phyloP scores from a whole-genome alignment of 2,329 filamentous ascomycete genomes.

The Blastomyces percursus region DNA sequence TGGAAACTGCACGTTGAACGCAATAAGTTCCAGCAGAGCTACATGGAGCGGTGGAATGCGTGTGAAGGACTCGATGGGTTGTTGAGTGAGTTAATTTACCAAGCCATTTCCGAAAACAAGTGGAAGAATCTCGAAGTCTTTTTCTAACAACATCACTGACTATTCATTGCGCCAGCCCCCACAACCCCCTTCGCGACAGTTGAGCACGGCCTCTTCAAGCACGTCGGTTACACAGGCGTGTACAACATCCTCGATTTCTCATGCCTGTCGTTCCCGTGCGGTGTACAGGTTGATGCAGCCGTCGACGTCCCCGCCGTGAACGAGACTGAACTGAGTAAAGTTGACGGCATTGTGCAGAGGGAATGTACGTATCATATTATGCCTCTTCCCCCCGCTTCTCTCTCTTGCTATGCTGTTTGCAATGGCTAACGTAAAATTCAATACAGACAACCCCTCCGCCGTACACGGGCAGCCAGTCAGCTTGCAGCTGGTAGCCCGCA shows the following conservation, averaged over 20 bases:
- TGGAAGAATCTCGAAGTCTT: not conserved
- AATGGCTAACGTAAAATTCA: slow-evolving; percentile 7
- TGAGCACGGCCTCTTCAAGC: slow-evolving; percentile 35
- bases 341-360: slow-evolving; percentile 37
- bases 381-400: not conserved
- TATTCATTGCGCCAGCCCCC: slow-evolving; percentile 26
- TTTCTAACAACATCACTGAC: not conserved
- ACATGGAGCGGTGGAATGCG: slow-evolving; percentile 33
- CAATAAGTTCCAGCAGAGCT: slow-evolving; percentile 18
- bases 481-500: slow-evolving; percentile 21
- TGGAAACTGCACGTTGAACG: slow-evolving; percentile 41
- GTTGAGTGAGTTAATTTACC: slow-evolving; percentile 11
- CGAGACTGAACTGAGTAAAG: slow-evolving; percentile 29
- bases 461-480: slow-evolving; percentile 27
- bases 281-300: slow-evolving; percentile 35
- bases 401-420: not conserved
- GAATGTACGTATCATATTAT: slow-evolving; percentile 35
- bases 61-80: slow-evolving; percentile 32
- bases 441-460: slow-evolving; percentile 37
- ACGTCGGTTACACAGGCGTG: slow-evolving; percentile 37
- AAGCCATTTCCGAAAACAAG: not conserved
- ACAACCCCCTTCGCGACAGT: slow-evolving; percentile 34
- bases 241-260: slow-evolving; percentile 50
- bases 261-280: slow-evolving; percentile 44
- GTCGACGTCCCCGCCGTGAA: slow-evolving; percentile 34